Conservation (phyloP, 2,329 filamentous ascomycete species). For the Fusarium sp. region DNA sequence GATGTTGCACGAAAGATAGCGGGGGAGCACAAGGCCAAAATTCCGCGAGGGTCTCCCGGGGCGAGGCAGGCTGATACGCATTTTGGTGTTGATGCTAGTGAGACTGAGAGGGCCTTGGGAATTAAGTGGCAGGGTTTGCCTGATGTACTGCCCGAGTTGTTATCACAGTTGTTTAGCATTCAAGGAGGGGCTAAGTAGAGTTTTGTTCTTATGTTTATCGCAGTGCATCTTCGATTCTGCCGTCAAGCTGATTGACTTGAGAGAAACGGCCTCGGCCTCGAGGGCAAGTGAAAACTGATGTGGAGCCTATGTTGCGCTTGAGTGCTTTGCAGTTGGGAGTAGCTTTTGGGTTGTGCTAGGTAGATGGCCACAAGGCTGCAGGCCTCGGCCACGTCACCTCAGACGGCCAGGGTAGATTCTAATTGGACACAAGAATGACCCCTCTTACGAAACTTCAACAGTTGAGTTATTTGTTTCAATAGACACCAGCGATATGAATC, state of each 20-base stretch:
- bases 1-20: constrained; percentile 48
- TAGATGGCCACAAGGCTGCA: neutral
- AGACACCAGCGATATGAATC: neutral
- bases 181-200: neutral
- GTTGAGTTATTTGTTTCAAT: neutral
- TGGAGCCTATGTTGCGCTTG: neutral
- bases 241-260: neutral
- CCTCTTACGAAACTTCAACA: neutral
- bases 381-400: neutral
- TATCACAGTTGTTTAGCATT: neutral
- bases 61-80: constrained; percentile 47
- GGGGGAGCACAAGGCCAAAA: constrained; percentile 41
- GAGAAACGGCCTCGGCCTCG: neutral
- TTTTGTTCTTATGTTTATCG: no score
- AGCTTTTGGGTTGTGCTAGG: neutral
- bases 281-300: neutral
- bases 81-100: constrained; percentile 63
- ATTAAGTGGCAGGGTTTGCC: constrained; percentile 57
- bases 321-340: neutral
- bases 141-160: neutral
- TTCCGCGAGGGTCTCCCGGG: constrained; percentile 52
- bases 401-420: neutral
- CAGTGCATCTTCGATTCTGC: neutral
- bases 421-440: neutral
- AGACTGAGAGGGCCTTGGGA: constrained; percentile 62